phyloP scores from a whole-genome alignment of 371 early-diverging fungal genomes.

The Haplosporangium sp. region DNA sequence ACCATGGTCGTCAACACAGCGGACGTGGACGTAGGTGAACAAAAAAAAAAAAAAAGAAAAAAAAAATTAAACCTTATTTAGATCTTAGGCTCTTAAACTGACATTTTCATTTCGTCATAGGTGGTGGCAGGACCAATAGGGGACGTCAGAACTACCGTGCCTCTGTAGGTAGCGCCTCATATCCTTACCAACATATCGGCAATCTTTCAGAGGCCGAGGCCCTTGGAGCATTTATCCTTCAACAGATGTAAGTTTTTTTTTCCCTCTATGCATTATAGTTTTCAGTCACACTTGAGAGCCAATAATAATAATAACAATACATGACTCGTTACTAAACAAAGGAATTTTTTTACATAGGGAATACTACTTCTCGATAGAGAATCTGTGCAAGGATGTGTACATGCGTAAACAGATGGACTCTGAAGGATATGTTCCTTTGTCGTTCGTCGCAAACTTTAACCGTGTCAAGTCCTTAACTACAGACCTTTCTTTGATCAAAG shows the following conservation, averaged over 20 bases:
- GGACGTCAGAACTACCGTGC: constrained; percentile 42
- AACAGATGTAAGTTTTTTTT: constrained; percentile 56
- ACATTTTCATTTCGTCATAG: constrained; percentile 12
- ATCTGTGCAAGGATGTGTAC: constrained; percentile 92
- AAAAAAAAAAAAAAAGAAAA: neutral
- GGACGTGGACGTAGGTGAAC: constrained; percentile 57
- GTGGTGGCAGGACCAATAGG: constrained; percentile 50
- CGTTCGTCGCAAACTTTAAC: constrained; percentile 86
- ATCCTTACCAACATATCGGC: constrained; percentile 36
- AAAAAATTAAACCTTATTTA: neutral
- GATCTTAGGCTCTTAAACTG: neutral
- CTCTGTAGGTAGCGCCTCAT: constrained; percentile 55
- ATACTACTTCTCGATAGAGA: constrained; percentile 96
- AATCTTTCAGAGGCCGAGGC: constrained; percentile 62
- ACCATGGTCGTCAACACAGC: constrained; percentile 27
- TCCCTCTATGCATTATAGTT: too few relatives aligned
- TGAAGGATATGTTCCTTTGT: constrained; percentile 82
- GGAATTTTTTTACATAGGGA: constrained; percentile 60
- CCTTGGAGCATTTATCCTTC: constrained; percentile 67
- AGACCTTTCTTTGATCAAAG: constrained; percentile 70
- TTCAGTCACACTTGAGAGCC: too few relatives aligned
- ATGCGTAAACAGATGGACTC: constrained; percentile 92
- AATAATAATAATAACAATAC: neutral
- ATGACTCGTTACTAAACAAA: neutral
- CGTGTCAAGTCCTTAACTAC: constrained; percentile 82